Percentiles rank a stretch among this genome's conserved stretches.
Conservation (phyloP, 345 rosid genomes). For the Laguncularia racemosa region DNA sequence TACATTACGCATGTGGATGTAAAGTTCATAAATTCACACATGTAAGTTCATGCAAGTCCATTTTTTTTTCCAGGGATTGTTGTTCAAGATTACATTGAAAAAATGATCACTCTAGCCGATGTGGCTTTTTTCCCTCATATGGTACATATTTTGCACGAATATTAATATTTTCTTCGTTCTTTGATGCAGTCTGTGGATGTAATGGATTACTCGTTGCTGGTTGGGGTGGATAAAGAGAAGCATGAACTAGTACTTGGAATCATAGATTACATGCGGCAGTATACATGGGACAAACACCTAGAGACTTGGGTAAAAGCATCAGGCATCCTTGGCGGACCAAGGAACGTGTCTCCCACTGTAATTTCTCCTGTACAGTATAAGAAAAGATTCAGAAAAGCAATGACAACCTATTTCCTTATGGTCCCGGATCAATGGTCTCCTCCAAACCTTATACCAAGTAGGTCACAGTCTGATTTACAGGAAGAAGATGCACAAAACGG, state of each 20-base stretch:
- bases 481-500: conserved; percentile 52
- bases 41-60: conserved; percentile 1
- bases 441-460: conserved; percentile 33
- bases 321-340: conserved; percentile 89
- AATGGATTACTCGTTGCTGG: conserved; percentile 95
- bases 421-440: conserved; percentile 98
- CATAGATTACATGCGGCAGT: conserved; percentile 95
- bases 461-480: conserved; percentile 47
- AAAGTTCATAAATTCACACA: too few relatives aligned
- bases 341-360: conserved; percentile 72
- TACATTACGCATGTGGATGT: too few relatives aligned
- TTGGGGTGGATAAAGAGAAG: conserved; percentile 89
- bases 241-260: conserved; percentile 85
- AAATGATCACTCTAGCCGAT: background rate
- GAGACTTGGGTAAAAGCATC: conserved; percentile 93
- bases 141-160: too few relatives aligned
- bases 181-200: conserved; percentile 70
- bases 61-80: background rate
- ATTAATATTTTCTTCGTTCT: background rate
- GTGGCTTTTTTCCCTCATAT: background rate
- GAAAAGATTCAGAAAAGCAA: conserved; percentile 92
- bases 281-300: conserved; percentile 97
- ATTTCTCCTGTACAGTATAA: conserved; percentile 97
- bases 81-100: background rate
- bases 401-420: conserved; percentile 88